Evolutionary conservation across 768 basidiomycete genomes (phyloP), one percentile per base, ranked within the genome.

Genomic region (Russula abietina): DNA sequence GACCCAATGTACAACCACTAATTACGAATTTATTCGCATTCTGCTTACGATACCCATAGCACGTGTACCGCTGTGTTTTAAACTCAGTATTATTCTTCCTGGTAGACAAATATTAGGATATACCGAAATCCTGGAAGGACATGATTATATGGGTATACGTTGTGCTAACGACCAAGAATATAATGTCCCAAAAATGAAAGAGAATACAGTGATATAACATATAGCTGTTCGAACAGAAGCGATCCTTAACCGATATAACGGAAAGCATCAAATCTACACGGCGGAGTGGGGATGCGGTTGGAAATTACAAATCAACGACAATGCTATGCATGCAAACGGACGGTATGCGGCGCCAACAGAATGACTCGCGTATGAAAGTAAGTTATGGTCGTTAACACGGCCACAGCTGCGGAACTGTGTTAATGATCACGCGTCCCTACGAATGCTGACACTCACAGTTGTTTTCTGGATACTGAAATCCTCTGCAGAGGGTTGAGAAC

Each of bases 381-480:
- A 36, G 36, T 36, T 36, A 43, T 7, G 5, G 12, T 10, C 2
- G 19, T 32, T n/a, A 16, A 41, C 3, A 45, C 14, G 3, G 46
- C 12, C 9, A 41, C n/a, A 50, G 22, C 54, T 49, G 33, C 52
- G 45, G 36, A 39, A n/a, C 38, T 26, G 22, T 41, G 30, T 64
- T 12, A 62, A 28, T 6, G 39, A 52, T 48, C 51, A 38, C 50
- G 24, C 32, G 16, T 50, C 28, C 26, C 7, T 3, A 17, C 9
- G 14, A 62, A 30, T 19, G 41, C 6, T 52, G 22, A 32, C 17
- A 62, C 61, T 26, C 55, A 62, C 55, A 52, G 36, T 19, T n/a
- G 17, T 41, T 43, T 1, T 19, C 16, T 14, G 24, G 16, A 19
- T n/a, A n/a, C 8, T 12, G 36, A 2, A 28, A 39, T 41, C 24